Conservation (phyloP, 768 basidiomycete species). For the Scleroderma bovista region DNA sequence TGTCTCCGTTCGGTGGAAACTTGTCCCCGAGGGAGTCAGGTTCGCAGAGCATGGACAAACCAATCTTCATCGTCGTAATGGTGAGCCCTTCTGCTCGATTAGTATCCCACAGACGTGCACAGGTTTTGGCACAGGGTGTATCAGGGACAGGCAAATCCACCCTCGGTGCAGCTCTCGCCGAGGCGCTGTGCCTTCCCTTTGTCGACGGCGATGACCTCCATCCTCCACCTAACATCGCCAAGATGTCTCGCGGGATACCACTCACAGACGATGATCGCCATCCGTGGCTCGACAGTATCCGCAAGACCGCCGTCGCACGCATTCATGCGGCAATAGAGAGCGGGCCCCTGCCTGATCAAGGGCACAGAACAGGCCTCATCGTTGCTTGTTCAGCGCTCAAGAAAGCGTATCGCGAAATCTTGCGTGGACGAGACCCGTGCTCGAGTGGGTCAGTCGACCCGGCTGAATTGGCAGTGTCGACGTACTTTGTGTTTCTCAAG, state of each 20-base stretch:
- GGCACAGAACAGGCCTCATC: constrained; percentile 49
- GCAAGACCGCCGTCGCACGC: constrained; percentile 46
- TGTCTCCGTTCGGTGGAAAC: no score
- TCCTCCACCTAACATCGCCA: constrained; percentile 72
- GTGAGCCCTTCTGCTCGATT: constrained; percentile 24
- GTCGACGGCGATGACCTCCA: constrained; percentile 90
- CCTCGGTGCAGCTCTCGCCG: constrained; percentile 58
- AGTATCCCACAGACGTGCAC: background rate
- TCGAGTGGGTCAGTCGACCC: no score
- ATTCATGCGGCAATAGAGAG: constrained; percentile 10
- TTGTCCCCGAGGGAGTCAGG: background rate
- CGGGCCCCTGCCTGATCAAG: constrained; percentile 1
- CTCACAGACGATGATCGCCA: constrained; percentile 77
- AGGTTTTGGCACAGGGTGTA: constrained; percentile 51
- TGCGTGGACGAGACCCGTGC: constrained; percentile 60
- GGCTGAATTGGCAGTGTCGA: constrained; percentile 34
- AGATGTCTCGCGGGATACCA: constrained; percentile 77
- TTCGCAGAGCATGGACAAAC: background rate
- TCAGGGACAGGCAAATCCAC: constrained; percentile 72
- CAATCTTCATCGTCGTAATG: constrained; percentile 46
- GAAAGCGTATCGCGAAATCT: constrained; percentile 70
- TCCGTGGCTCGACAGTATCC: constrained; percentile 80
- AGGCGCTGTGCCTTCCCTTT: constrained; percentile 62
- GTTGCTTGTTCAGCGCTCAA: constrained; percentile 86
- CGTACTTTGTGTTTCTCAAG: constrained; percentile 78